These are phyloP conservation scores for Annona cherimola DNA, from an alignment of 164 flowering plant genomes.

Conservation along the genomic window DNA sequence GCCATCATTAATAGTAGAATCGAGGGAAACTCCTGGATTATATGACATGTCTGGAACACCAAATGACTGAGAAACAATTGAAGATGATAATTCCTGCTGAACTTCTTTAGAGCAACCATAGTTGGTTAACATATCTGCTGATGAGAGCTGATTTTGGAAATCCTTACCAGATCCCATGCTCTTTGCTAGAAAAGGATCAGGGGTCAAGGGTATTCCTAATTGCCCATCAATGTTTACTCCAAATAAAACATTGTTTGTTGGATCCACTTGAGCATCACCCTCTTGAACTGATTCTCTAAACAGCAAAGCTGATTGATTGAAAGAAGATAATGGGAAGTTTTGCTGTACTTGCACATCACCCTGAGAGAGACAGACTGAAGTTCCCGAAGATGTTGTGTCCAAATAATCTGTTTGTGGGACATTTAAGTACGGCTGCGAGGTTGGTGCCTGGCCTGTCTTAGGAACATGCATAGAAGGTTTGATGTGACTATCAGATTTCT, in stretches of 20 bases:
- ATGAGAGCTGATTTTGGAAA: constrained; percentile 42
- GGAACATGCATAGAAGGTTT: constrained; percentile 55
- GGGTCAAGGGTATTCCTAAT: constrained; percentile 43
- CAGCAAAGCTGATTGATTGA: constrained; percentile 49
- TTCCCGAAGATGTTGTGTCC: constrained; percentile 88
- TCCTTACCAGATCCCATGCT: constrained; percentile 56
- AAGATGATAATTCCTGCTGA: constrained; percentile 78
- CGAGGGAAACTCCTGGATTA: constrained; percentile 50
- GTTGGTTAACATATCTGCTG: constrained; percentile 47
- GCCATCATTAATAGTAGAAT: constrained; percentile 63
- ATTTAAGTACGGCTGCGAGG: constrained; percentile 41
- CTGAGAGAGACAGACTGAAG: constrained; percentile 72
- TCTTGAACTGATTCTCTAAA: constrained; percentile 57
- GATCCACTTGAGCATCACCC: constrained; percentile 54
- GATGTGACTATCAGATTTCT: constrained; percentile 34
- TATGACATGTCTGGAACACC: constrained; percentile 82
- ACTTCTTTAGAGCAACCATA: constrained; percentile 61
- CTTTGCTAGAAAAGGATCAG: constrained; percentile 49
- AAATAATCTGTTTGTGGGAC: constrained; percentile 62
- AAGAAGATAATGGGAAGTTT: constrained; percentile 39
- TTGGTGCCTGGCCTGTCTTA: constrained; percentile 46
- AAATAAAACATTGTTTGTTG: constrained; percentile 47
- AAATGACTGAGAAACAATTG: constrained; percentile 91
- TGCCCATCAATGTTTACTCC: constrained; percentile 52
- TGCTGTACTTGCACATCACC: constrained; percentile 60